These are phyloP conservation scores for Penicillium sp. DNA, from an alignment of 2,329 filamentous ascomycete genomes.

Conservation along the genomic window DNA sequence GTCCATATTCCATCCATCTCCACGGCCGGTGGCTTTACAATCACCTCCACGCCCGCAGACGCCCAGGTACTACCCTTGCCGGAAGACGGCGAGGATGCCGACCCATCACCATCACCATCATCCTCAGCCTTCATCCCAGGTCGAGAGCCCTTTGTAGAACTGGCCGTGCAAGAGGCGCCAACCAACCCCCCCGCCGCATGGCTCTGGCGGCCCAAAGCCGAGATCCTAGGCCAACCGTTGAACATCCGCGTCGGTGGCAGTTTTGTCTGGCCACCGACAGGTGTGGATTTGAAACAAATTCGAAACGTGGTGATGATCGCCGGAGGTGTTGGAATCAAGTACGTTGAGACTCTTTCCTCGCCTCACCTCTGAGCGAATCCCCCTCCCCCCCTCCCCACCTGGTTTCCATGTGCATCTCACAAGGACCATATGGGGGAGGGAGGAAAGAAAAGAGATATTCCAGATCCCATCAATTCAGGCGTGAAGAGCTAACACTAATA, in stretches of 20 bases:
- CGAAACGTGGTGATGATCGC: conserved; percentile 67
- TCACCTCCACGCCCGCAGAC: conserved; percentile 66
- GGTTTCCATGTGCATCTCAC: too few relatives aligned
- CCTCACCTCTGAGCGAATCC: too few relatives aligned
- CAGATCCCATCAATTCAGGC: not conserved
- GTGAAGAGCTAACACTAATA: not conserved
- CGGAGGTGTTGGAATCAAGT: conserved; percentile 78
- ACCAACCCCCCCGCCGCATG: conserved; percentile 68
- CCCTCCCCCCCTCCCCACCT: too few relatives aligned
- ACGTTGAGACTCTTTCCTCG: too few relatives aligned
- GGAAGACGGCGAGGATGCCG: conserved; percentile 17
- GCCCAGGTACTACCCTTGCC: conserved; percentile 35
- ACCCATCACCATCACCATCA: conserved; percentile 15
- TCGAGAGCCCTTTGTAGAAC: conserved; percentile 57
- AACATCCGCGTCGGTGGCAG: conserved; percentile 69
- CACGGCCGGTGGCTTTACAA: conserved; percentile 79
- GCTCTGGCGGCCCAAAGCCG: conserved; percentile 57
- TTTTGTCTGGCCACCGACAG: conserved; percentile 66
- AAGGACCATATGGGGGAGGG: too few relatives aligned
- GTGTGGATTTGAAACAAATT: conserved; percentile 41
- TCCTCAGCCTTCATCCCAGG: conserved; percentile 10
- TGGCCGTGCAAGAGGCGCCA: conserved; percentile 69
- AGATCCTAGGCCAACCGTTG: conserved; percentile 56
- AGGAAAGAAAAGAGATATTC: too few relatives aligned
- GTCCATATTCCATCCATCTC: conserved; percentile 64